Conservation (phyloP, 306 rosid genomes). For the Vachellia collinsii region DNA sequence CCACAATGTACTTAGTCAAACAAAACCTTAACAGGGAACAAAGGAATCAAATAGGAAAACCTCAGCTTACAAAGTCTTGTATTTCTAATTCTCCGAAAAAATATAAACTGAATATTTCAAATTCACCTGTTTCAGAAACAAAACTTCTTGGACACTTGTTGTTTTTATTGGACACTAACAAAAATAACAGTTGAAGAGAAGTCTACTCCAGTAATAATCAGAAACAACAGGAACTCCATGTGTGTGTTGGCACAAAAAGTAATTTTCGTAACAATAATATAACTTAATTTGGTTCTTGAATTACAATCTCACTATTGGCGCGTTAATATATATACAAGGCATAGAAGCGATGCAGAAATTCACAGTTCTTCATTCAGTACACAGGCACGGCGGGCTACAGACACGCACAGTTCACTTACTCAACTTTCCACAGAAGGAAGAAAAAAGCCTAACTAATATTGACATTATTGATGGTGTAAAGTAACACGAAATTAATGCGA, state of each 20-base stretch:
- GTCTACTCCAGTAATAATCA: neutral
- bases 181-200: neutral
- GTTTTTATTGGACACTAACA: neutral
- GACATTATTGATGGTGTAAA: conserved; percentile 36
- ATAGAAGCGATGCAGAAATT: neutral
- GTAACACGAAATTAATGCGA: conserved; percentile 15
- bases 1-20: neutral
- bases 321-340: conserved; percentile 23
- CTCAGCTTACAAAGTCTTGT: neutral
- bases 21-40: neutral
- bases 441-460: conserved; percentile 7
- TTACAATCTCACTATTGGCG: conserved; percentile 2
- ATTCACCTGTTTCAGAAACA: neutral
- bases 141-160: neutral
- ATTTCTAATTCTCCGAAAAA: neutral
- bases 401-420: conserved; percentile 15
- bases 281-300: neutral
- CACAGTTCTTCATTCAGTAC: conserved; percentile 25
- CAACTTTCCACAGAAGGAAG: conserved; percentile 15
- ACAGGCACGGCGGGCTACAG: conserved; percentile 29
- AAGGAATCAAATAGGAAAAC: neutral
- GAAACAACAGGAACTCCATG: neutral
- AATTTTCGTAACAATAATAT: neutral
- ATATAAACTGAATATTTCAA: neutral
- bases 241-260: neutral